These are phyloP conservation scores for Micractinium sp. DNA, from an alignment of 139 green algal species.

Conservation along the genomic window DNA sequence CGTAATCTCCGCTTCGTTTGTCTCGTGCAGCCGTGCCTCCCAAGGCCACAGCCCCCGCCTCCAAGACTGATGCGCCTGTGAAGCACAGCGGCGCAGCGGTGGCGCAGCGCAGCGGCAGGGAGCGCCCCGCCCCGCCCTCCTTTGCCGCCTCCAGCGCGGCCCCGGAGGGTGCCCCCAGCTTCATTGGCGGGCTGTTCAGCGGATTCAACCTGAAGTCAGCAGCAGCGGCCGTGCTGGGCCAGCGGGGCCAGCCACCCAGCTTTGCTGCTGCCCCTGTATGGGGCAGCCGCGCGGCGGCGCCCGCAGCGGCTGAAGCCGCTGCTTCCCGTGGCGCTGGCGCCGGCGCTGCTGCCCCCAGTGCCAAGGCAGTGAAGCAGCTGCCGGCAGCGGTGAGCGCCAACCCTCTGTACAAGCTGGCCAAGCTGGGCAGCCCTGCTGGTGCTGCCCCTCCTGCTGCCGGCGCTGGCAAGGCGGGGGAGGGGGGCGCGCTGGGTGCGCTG, in stretches of 20 bases:
- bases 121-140: not conserved
- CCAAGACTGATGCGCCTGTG: not conserved
- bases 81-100: slow-evolving; percentile 9
- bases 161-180: not conserved
- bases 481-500: not conserved
- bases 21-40: not conserved
- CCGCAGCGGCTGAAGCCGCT: not conserved
- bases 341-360: not conserved
- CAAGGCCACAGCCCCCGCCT: not conserved
- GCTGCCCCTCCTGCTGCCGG: not conserved
- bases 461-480: not conserved
- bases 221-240: too few relatives aligned
- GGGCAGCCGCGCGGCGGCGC: not conserved
- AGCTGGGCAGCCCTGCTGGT: slow-evolving; percentile 3
- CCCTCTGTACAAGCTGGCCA: slow-evolving; percentile 20
- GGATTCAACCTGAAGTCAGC: not conserved
- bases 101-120: not conserved
- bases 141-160: not conserved
- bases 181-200: not conserved
- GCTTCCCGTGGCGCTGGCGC: too few relatives aligned
- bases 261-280: slow-evolving; percentile 20
- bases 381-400: not conserved
- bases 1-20: too few relatives aligned
- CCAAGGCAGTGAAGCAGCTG: not conserved
- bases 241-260: not conserved